A percentile compares a stretch with the other conserved stretches of the same genome.
Conservation (phyloP, 129 eudicot genomes). For the Saussurea involucrata region DNA sequence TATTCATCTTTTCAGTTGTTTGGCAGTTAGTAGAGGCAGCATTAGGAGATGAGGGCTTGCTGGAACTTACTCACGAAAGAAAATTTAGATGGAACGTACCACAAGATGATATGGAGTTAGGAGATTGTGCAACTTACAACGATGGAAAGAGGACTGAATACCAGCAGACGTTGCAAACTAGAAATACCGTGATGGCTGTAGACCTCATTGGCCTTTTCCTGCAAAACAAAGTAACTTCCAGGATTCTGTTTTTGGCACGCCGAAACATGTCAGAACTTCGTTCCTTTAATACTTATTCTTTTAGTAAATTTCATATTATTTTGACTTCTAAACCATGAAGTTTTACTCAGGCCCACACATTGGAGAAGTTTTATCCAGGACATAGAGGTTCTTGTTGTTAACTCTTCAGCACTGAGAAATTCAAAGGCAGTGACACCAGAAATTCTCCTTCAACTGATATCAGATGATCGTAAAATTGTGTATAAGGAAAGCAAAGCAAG, state of each 20-base stretch:
- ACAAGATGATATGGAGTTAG: slow-evolving; percentile 81
- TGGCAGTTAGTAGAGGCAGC: slow-evolving; percentile 92
- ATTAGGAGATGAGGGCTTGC: slow-evolving; percentile 80
- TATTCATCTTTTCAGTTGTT: slow-evolving; percentile 53
- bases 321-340: not conserved
- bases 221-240: slow-evolving; percentile 75
- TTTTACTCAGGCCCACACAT: slow-evolving; percentile 55
- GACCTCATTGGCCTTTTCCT: slow-evolving; percentile 71
- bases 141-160: slow-evolving; percentile 49
- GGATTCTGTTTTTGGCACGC: slow-evolving; percentile 84
- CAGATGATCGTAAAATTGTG: slow-evolving; percentile 41
- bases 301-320: not conserved
- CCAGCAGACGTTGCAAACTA: slow-evolving; percentile 45
- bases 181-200: slow-evolving; percentile 59
- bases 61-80: slow-evolving; percentile 55
- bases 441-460: slow-evolving; percentile 40
- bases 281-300: slow-evolving; percentile 10
- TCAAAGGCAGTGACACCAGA: slow-evolving; percentile 59
- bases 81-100: slow-evolving; percentile 50
- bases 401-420: slow-evolving; percentile 61
- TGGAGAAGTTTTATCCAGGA: slow-evolving; percentile 66
- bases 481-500: slow-evolving; percentile 33
- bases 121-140: slow-evolving; percentile 25
- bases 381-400: slow-evolving; percentile 58
- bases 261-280: slow-evolving; percentile 76